Evolutionary conservation across 495 filamentous ascomycete genomes (phyloP).

Genomic region (Hypoxylon cercidicola): DNA sequence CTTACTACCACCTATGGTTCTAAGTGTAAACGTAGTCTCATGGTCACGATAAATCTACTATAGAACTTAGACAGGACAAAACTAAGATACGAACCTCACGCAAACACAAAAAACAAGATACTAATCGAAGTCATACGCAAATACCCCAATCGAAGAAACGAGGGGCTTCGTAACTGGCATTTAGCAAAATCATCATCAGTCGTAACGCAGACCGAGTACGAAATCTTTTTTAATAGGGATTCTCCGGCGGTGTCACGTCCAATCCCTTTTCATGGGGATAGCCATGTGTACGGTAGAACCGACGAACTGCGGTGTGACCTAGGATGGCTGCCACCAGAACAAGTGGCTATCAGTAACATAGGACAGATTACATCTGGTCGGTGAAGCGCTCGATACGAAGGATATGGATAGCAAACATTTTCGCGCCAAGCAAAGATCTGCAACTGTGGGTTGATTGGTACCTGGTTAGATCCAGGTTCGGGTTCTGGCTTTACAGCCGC

Average conservation of each 20-base stretch:
- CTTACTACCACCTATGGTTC: no score
- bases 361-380: neutral
- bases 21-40: no score
- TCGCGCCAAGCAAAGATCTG: constrained; percentile 28
- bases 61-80: no score
- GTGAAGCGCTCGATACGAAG: constrained; percentile 17
- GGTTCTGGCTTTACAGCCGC: constrained; percentile 32
- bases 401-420: constrained; percentile 8
- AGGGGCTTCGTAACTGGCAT: no score
- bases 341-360: neutral
- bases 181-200: no score
- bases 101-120: no score
- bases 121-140: no score
- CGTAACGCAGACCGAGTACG: no score
- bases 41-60: no score
- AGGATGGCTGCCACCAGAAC: neutral
- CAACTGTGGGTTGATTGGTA: constrained; percentile 1
- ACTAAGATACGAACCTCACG: no score
- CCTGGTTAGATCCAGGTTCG: constrained; percentile 15
- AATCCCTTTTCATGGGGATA: neutral
- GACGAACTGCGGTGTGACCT: neutral
- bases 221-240: neutral
- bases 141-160: no score
- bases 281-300: neutral
- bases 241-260: neutral